A percentile compares a stretch with the other conserved stretches of the same genome.
phyloP scores from a whole-genome alignment of 23 red algal species.

The Gracilaria domingensis region DNA sequence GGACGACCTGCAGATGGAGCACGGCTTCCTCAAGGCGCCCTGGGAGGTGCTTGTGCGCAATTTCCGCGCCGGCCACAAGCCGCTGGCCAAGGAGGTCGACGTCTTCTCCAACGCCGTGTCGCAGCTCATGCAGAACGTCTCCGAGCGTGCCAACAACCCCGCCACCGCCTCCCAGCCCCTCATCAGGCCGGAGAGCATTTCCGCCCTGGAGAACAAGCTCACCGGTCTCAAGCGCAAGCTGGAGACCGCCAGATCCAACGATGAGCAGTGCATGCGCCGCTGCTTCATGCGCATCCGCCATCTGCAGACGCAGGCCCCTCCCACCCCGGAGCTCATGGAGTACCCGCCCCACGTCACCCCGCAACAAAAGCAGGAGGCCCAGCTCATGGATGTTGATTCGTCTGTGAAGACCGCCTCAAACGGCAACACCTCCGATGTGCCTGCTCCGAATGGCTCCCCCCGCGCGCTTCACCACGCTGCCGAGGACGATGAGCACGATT shows the following conservation, averaged over 20 bases:
- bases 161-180: background rate
- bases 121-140: slow-evolving; percentile 46
- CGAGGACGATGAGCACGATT: background rate
- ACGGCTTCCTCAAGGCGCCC: slow-evolving; percentile 86
- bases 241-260: slow-evolving; percentile 34
- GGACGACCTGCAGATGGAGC: slow-evolving; percentile 86
- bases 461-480: background rate
- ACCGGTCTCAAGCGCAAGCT: slow-evolving; percentile 47
- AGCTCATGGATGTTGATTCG: slow-evolving; percentile 56
- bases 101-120: slow-evolving; percentile 48
- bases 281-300: slow-evolving; percentile 59
- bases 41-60: slow-evolving; percentile 71
- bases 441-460: background rate
- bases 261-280: slow-evolving; percentile 36
- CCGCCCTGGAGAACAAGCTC: slow-evolving; percentile 23
- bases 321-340: slow-evolving; percentile 1
- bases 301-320: slow-evolving; percentile 51
- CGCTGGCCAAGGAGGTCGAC: slow-evolving; percentile 75
- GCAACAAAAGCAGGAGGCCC: background rate
- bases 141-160: background rate
- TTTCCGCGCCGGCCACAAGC: slow-evolving; percentile 82
- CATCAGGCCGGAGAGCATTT: background rate
- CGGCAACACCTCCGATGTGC: background rate
- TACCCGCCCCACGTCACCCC: slow-evolving; percentile 8
- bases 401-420: background rate